Percentiles rank a stretch among this genome's conserved stretches.
These are phyloP conservation scores for Parmelia sp. DNA, from an alignment of 495 filamentous ascomycete species.

Conservation along the genomic window DNA sequence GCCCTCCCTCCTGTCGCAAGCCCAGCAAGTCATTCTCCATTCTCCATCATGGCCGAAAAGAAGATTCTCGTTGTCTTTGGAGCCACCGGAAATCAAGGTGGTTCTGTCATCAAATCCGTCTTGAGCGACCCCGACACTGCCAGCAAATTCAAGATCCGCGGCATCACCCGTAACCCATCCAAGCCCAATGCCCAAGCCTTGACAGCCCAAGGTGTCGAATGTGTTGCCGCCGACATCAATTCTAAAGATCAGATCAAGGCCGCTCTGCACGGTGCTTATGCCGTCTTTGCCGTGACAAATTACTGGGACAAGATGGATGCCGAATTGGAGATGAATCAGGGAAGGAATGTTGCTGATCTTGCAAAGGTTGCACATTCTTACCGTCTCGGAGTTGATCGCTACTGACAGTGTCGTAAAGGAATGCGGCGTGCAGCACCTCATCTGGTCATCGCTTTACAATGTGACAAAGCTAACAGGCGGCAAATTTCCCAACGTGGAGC, in stretches of 20 bases:
- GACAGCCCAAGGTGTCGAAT: slow-evolving; percentile 39
- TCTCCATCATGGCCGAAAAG: slow-evolving; percentile 19
- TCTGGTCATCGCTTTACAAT: slow-evolving; percentile 40
- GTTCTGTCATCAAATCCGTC: slow-evolving; percentile 46
- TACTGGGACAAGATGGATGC: slow-evolving; percentile 36
- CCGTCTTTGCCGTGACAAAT: slow-evolving; percentile 50
- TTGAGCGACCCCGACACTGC: slow-evolving; percentile 42
- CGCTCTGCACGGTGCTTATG: slow-evolving; percentile 44
- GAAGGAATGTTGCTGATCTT: slow-evolving; percentile 50
- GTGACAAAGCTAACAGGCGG: slow-evolving; percentile 36
- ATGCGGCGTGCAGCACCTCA: slow-evolving; percentile 43
- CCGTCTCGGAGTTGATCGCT: not conserved
- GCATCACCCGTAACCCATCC: slow-evolving; percentile 47
- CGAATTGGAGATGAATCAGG: slow-evolving; percentile 49
- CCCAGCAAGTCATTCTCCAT: not conserved
- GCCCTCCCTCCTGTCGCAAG: not conserved
- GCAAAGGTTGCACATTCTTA: slow-evolving; percentile 33
- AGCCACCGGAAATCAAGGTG: slow-evolving; percentile 54
- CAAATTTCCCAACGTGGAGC: slow-evolving; percentile 44
- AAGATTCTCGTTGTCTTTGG: slow-evolving; percentile 52
- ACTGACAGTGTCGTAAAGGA: slow-evolving; percentile 25
- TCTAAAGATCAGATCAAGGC: slow-evolving; percentile 35
- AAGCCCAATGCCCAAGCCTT: slow-evolving; percentile 41
- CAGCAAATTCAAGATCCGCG: slow-evolving; percentile 45
- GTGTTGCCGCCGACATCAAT: slow-evolving; percentile 41